These are phyloP conservation scores for Volvox reticuliferus DNA, from an alignment of 139 green algal species.

Conservation along the genomic window DNA sequence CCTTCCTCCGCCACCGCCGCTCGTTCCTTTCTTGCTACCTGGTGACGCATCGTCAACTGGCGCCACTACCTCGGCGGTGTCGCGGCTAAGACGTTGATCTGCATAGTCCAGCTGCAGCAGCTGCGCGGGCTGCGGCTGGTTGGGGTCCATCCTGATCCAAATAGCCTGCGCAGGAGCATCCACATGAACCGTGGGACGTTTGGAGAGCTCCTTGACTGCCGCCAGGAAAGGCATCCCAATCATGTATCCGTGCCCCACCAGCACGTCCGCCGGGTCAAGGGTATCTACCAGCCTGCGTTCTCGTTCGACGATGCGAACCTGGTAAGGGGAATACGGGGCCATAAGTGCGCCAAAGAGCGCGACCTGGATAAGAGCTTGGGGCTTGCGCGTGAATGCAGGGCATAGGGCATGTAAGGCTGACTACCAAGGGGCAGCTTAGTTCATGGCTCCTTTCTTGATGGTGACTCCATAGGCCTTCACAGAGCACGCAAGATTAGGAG, in stretches of 20 bases:
- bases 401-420: too few species aligned
- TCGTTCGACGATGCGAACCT: slow-evolving; percentile 15
- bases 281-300: slow-evolving; percentile 32
- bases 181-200: background rate
- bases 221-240: slow-evolving; percentile 41
- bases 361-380: too few species aligned
- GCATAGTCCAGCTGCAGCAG: slow-evolving; percentile 41
- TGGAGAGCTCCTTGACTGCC: slow-evolving; percentile 37
- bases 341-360: background rate
- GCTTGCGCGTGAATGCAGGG: too few species aligned
- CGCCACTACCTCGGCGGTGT: background rate
- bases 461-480: too few species aligned
- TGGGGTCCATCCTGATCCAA: slow-evolving; percentile 31
- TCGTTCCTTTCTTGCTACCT: background rate
- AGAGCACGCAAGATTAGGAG: too few species aligned
- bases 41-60: background rate
- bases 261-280: slow-evolving; percentile 16
- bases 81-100: background rate
- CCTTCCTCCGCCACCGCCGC: background rate
- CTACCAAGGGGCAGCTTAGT: too few species aligned
- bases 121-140: slow-evolving; percentile 37
- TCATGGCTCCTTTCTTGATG: too few species aligned
- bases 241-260: slow-evolving; percentile 24
- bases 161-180: slow-evolving; percentile 1
- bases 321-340: background rate